Base-by-base conservation (phyloP, 176 grass and related monocot species). In the Otatea glauca region DNA sequence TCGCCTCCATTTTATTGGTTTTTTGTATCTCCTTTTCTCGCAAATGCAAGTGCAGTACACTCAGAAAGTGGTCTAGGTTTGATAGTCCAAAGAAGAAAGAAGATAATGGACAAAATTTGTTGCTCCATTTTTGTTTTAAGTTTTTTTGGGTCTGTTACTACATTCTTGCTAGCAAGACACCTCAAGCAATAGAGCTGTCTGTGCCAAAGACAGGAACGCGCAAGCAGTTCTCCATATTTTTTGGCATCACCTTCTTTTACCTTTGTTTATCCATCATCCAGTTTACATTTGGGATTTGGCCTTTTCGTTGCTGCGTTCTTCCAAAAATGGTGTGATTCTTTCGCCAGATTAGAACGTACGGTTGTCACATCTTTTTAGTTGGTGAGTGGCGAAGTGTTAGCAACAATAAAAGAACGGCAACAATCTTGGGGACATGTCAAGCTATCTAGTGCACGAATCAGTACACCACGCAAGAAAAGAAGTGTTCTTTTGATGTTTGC, bases 161-260 rank as follows among this genome's bases (percentile, higher is more conserved):
- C 55, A 60, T 74, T 80, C 53, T 48, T 44, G 63, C 77, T 85
- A 88, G 61, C 74, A 88, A 15, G 32, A 6, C 17, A 13, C 23
- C 0, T 71, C 1, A 16, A 5, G 20, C 0, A 76, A 9, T 51
- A 14, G 20, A 74, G 17, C 56, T 65, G 49, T 21, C 6, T 55
- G 53, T 21, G 53, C 53, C 50, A 53, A n/a, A 53, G 17, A 6
- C 17, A 20, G 17, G 17, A 54, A 0, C 4, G 1, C 23, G 51
- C 32, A 18, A 18, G 6, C 65, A 5, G 21, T 6, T 44, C n/a
- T 70, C 42, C 60, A 20, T 2, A 7, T 37, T 51, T 78, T 50
- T 50, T 44, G 9, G 44, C 21, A 71, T 55, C 12, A 38, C 6
- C 1, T 16, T 5, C 7, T 25, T 4, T 48, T 25, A 58, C 3